Base-by-base conservation (phyloP, 176 grass and related monocot species). In the Juncus effusus region DNA sequence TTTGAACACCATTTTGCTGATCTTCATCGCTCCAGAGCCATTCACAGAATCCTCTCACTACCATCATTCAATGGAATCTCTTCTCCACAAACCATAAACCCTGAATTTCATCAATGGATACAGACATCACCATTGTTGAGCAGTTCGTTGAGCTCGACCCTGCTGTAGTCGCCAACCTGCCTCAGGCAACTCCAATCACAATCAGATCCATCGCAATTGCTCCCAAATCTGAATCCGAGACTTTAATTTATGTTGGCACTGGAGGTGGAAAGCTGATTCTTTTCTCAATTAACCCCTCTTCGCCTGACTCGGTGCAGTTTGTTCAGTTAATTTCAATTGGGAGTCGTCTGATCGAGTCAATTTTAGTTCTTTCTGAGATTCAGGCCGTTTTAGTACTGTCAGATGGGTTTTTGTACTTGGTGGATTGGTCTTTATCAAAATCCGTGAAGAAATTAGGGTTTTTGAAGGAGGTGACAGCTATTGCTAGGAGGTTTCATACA, bases 231-330 rank as follows among this genome's bases (percentile, higher is more conserved):
- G 69, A 78, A 13, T 86, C 87, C 35, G 44, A 67, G 63, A 72
- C 62, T 37, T 76, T 86, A 56, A 72, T 91, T 52, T 96, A 91
- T 81, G 15, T 96, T 61, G 93, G 93, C 77, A 91, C 93, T 0
- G 87, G 93, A 8, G 93, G 93, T 11, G 93, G 87, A 14, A 97
- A 97, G 75, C 70, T 97, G 6, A 84, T 91, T 57, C 79, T 97
- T 13, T 60, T 88, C 82, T 88, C 87, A 56, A 76, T 80, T 37
- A 11, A 69, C 61, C 51, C 50, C 2, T n/a, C 58, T 45, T 51
- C 75, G 15, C 9, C 77, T 7, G 77, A 64, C 45, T 57, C 68
- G 7, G 64, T 82, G 0, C 82, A 79, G 45, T 88, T 91, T 81
- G 59, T 85, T 66, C 78, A 80, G 70, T 69, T 90, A n/a, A 75